Evolutionary conservation across 1,139 yeast genomes (phyloP).

Genomic region (Taphrina confusa): DNA sequence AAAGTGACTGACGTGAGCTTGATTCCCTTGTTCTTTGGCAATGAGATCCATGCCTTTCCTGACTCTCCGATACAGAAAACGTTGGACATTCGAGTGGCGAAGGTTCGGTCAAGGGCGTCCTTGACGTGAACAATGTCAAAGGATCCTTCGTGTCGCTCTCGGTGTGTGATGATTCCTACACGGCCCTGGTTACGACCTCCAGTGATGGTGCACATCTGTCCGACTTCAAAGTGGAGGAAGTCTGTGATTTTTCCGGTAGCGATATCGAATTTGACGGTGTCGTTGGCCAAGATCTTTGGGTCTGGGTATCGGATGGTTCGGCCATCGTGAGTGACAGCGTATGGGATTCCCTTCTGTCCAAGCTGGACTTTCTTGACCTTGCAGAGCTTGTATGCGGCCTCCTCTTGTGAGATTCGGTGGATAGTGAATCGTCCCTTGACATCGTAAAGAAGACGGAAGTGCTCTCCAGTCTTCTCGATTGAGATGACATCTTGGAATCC

Average conservation of each 20-base stretch:
- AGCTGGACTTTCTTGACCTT: constrained; percentile 96
- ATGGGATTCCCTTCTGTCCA: constrained; percentile 98
- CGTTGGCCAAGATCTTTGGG: constrained; percentile 93
- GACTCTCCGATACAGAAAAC: constrained; percentile 98
- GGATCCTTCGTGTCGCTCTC: constrained; percentile 99
- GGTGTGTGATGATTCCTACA: constrained; percentile 96
- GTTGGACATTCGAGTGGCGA: constrained; percentile 96
- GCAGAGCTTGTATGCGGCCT: constrained; percentile 96
- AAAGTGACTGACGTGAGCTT: constrained; percentile 69
- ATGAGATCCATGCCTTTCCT: constrained; percentile 93
- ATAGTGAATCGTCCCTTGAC: constrained; percentile 98
- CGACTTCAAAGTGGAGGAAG: constrained; percentile 91
- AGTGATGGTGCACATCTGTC: constrained; percentile 94
- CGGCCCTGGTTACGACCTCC: constrained; percentile 99
- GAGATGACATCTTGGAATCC: constrained; percentile 99
- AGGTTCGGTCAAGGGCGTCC: constrained; percentile 95
- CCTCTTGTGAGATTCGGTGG: constrained; percentile 98
- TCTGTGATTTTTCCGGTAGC: constrained; percentile 93
- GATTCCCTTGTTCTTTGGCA: constrained; percentile 99
- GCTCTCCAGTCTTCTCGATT: constrained; percentile 96
- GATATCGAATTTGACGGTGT: constrained; percentile 93
- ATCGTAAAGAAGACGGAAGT: constrained; percentile 98
- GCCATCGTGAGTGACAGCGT: constrained; percentile 98
- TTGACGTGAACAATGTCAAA: constrained; percentile 98
- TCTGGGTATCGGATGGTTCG: constrained; percentile 99